Base-by-base conservation (phyloP, 495 filamentous ascomycete species). In the Penicillium bovifimosum region DNA sequence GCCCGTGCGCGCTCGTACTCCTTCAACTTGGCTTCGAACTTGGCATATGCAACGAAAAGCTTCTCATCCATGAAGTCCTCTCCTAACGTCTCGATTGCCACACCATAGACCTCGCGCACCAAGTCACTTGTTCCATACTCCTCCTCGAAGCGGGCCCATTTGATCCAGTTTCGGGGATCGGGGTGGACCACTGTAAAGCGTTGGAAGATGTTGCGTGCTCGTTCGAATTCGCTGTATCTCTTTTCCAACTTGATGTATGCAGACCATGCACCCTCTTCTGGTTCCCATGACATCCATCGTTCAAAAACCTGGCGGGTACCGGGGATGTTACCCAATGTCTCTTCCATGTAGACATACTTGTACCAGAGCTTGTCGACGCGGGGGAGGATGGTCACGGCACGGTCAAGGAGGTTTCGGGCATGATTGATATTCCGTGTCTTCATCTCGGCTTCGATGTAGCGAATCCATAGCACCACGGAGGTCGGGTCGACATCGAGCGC, bases 271-370 rank as follows among this genome's bases (percentile, higher is more conserved):
- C 86, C 85, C 78, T 96, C 93, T 52, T 96, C 90, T 4, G 93
- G 93, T 67, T 96, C 87, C 93, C 93, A 98, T 50, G 86, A 84
- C 87, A 97, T 91, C 95, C 95, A 98, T 38, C 93, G 77, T 73
- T 98, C 95, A 67, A 97, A 98, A 2, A 97, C 90, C 65, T 95
- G 90, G 44, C 93, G 78, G 14, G 91, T 95, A 13, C 93, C 93
- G 6, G 91, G 83, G 35, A 98, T 85, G 59, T 98, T 96, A 6
- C 88, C 86, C 36, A 98, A 75, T 44, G 91, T 97, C 77, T 98
- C 95, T 68, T 96, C 93, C 87, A 97, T 95, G 63, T 96, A 96
- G 27, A 95, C 89, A 78, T 96, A 97, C 66, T 96, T 96, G 71
- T 92, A 97, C 93, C 93, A 98, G 45, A 98, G 75, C 74, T 96